A percentile compares a stretch with the other conserved stretches of the same genome.
Evolutionary conservation across 2,329 filamentous ascomycete species (phyloP).

Genomic region (Simplicillium sp.): DNA sequence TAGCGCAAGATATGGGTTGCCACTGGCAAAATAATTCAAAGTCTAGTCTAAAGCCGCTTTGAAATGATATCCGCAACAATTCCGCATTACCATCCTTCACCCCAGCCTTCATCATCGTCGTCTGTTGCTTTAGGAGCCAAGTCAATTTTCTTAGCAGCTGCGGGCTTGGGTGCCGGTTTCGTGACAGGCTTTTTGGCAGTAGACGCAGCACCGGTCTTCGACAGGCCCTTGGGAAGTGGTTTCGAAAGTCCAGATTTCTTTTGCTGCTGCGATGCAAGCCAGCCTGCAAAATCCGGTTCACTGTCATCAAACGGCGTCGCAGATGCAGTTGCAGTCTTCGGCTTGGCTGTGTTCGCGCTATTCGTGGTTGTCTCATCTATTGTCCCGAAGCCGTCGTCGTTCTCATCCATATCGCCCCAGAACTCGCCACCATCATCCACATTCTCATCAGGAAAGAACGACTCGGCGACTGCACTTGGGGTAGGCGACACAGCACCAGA

Average conservation of each 20-base stretch:
- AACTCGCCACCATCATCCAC: slow-evolving; percentile 59
- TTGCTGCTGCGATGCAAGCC: slow-evolving; percentile 78
- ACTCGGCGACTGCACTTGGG: slow-evolving; percentile 31
- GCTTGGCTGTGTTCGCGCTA: slow-evolving; percentile 8
- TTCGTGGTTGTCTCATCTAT: slow-evolving; percentile 19
- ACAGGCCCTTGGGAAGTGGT: slow-evolving; percentile 72
- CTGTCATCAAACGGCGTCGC: slow-evolving; percentile 64
- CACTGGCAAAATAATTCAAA: too few relatives aligned
- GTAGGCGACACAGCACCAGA: slow-evolving; percentile 40
- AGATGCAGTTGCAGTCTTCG: slow-evolving; percentile 22
- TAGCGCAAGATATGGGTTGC: too few relatives aligned
- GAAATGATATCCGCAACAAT: too few relatives aligned
- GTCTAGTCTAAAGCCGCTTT: too few relatives aligned
- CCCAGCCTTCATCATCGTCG: slow-evolving; percentile 56
- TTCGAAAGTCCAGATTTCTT: slow-evolving; percentile 56
- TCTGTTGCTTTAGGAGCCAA: slow-evolving; percentile 52
- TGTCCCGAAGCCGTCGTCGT: slow-evolving; percentile 29
- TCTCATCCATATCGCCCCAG: slow-evolving; percentile 64
- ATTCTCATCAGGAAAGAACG: slow-evolving; percentile 45
- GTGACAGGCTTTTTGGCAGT: slow-evolving; percentile 30
- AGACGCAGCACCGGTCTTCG: slow-evolving; percentile 40
- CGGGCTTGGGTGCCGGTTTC: slow-evolving; percentile 28
- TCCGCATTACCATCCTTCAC: slow-evolving; percentile 47
- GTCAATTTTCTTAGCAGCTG: slow-evolving; percentile 56
- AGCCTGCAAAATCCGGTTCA: slow-evolving; percentile 93